Evolutionary conservation across 2,329 filamentous ascomycete genomes (phyloP).

Genomic region (Fusarium verrucosum): DNA sequence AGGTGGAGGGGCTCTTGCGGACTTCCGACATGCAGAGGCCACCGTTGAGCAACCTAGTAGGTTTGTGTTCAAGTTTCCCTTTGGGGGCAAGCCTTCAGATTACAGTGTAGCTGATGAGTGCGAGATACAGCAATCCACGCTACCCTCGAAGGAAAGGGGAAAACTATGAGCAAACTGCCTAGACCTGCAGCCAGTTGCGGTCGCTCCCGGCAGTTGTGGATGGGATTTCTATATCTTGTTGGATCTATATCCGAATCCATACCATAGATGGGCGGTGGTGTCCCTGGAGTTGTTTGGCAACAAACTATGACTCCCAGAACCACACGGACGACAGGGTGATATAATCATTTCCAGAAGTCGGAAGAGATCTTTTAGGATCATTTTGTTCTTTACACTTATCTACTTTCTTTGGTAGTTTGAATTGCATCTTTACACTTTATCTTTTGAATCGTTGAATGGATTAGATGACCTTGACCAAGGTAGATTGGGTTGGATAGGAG

Average conservation of each 20-base stretch:
- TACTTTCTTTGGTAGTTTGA: slow-evolving; percentile 26
- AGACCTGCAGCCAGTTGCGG: slow-evolving; percentile 2
- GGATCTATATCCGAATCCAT: slow-evolving; percentile 21
- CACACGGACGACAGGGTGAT: slow-evolving; percentile 38
- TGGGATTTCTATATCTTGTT: slow-evolving; percentile 18
- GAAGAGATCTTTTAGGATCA: slow-evolving; percentile 1
- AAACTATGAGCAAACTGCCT: slow-evolving; percentile 36
- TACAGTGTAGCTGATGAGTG: slow-evolving; percentile 19
- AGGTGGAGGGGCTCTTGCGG: slow-evolving; percentile 48
- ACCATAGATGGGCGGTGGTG: slow-evolving; percentile 35
- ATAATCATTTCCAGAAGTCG: slow-evolving; percentile 33
- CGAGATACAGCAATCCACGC: slow-evolving; percentile 28
- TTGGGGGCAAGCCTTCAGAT: not conserved
- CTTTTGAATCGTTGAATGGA: slow-evolving; percentile 4
- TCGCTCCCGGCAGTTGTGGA: not conserved
- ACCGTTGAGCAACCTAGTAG: slow-evolving; percentile 39
- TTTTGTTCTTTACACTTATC: slow-evolving; percentile 16
- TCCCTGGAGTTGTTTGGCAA: slow-evolving; percentile 32
- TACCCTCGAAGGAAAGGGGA: slow-evolving; percentile 36
- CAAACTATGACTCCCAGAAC: slow-evolving; percentile 29
- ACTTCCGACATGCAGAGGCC: slow-evolving; percentile 47
- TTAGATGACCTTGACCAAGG: slow-evolving; percentile 13
- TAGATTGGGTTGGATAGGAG: slow-evolving; percentile 21
- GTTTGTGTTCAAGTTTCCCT: slow-evolving; percentile 35
- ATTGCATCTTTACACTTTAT: slow-evolving; percentile 15